Conservation (phyloP, 306 rosid genomes). For the Betula pendula region DNA sequence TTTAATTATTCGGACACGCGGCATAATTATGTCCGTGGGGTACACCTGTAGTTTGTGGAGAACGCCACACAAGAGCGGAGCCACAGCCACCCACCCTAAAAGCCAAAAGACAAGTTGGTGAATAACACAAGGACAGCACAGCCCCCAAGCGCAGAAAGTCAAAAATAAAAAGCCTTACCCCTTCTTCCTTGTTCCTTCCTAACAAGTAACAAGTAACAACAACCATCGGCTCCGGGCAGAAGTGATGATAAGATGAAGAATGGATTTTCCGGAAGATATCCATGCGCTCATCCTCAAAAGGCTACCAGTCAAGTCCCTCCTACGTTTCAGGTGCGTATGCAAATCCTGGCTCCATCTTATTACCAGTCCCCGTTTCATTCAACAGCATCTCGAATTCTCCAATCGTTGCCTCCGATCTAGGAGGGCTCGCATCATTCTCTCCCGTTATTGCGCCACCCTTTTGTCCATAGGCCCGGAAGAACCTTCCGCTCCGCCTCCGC, state of each 20-base stretch:
- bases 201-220: no score
- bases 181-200: no score
- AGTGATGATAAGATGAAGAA: background rate
- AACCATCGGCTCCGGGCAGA: no score
- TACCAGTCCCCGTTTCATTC: conserved; percentile 24
- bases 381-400: conserved; percentile 19
- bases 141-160: no score
- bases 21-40: no score
- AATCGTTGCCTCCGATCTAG: background rate
- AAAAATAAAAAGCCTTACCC: no score
- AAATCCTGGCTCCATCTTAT: conserved; percentile 40
- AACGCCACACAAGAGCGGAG: no score
- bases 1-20: no score
- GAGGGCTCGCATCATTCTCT: conserved; percentile 30
- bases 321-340: conserved; percentile 42
- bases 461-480: conserved; percentile 29
- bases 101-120: no score
- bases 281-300: conserved; percentile 34
- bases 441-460: conserved; percentile 41
- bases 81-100: no score
- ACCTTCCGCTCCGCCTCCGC: background rate
- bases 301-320: conserved; percentile 33
- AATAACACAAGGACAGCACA: no score
- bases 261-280: conserved; percentile 40
- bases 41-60: no score